These are phyloP conservation scores for Wickerhamiella cacticola DNA, from an alignment of 805 yeast species.

Conservation along the genomic window DNA sequence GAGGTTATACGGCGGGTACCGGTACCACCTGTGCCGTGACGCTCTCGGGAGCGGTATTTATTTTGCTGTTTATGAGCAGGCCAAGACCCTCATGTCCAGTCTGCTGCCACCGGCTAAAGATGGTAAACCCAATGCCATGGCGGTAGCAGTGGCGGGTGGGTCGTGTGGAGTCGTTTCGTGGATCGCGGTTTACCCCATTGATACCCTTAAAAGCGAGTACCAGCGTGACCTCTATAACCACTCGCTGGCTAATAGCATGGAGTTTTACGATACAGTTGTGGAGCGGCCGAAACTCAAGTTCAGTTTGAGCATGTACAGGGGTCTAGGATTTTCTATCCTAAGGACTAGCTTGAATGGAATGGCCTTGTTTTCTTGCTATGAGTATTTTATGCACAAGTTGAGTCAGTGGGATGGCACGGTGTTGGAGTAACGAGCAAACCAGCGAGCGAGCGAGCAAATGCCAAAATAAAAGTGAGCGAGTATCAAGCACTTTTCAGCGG, in stretches of 20 bases:
- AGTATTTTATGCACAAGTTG: slow-evolving; percentile 40
- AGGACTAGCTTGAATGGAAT: slow-evolving; percentile 63
- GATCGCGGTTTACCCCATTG: slow-evolving; percentile 67
- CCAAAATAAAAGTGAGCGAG: too few species aligned
- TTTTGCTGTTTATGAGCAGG: slow-evolving; percentile 62
- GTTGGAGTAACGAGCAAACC: too few species aligned
- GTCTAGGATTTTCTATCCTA: slow-evolving; percentile 60
- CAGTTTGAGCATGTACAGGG: slow-evolving; percentile 52
- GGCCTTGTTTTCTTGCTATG: slow-evolving; percentile 64
- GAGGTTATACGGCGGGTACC: slow-evolving; percentile 65
- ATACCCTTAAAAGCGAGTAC: slow-evolving; percentile 61
- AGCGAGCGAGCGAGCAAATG: too few species aligned
- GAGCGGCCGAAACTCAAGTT: slow-evolving; percentile 24
- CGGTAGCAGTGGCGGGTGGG: slow-evolving; percentile 65
- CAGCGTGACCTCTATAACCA: slow-evolving; percentile 65
- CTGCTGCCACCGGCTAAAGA: slow-evolving; percentile 22
- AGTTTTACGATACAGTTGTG: slow-evolving; percentile 29
- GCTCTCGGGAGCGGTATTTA: slow-evolving; percentile 59
- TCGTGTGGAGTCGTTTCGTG: slow-evolving; percentile 64
- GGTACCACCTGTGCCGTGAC: slow-evolving; percentile 58
- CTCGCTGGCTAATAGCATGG: slow-evolving; percentile 42
- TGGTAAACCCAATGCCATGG: slow-evolving; percentile 30
- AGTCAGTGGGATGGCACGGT: neutral
- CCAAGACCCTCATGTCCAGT: slow-evolving; percentile 39
- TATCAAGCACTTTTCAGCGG: too few species aligned